Evolutionary conservation across 768 basidiomycete genomes (phyloP), one percentile per base, ranked within the genome.

Genomic region (Paxillus involutus): DNA sequence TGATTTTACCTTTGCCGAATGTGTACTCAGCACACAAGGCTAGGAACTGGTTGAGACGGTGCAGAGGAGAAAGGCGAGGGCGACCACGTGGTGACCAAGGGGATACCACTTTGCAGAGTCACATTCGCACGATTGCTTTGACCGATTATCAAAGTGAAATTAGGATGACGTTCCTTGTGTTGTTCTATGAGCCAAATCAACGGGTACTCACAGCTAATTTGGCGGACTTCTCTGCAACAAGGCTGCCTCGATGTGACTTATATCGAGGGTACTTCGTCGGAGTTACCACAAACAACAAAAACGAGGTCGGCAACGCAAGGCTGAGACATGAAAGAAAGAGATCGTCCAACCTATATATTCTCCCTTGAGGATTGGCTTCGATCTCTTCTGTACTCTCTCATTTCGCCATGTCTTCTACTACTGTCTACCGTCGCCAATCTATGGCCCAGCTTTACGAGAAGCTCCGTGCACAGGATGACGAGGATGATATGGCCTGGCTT

Each of bases 261-360:
- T 59, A 51, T 65, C 71, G 61, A 72, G 69, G 69, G 69, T 61
- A 62, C 55, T 59, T 49, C 61, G 71, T 70, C 69, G 69, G 69
- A 70, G 71, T 70, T 70, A 70, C 58, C 63, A 70, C 63, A 72
- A 70, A 71, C 63, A 70, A 72, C 65, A 69, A 72, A 65, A 70
- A 72, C 71, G 71, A 69, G 69, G 67, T 72, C 71, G 71, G 69
- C 70, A 72, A 68, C 68, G 67, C 56, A 63, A 68, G 67, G 60
- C 63, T 69, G 64, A 72, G 67, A 65, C 69, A 70, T 70, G 69
- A 72, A 70, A 71, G 69, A 71, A 72, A 70, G 58, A 59, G 59
- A 69, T 63, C 47, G 51, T 57, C 51, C 51, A 61, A 53, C 37
- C 64, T 70, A 70, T 70, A 69, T 71, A 72, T 62, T 56, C 37